phyloP scores from a whole-genome alignment of 2,329 filamentous ascomycete species.

The Gaeumannomyces tritici region DNA sequence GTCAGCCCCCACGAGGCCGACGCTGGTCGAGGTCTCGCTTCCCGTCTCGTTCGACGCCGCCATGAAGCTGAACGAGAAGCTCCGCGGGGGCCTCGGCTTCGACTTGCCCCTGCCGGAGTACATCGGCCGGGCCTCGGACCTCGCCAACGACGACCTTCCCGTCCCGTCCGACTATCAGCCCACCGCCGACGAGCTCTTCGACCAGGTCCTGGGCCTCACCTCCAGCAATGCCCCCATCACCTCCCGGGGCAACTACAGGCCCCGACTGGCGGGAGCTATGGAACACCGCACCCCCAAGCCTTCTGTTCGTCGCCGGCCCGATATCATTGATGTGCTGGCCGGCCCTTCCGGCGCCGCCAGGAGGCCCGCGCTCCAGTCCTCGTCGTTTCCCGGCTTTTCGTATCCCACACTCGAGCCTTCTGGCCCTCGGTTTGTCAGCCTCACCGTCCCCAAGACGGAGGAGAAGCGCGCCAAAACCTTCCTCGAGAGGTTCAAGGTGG shows the following conservation, averaged over 20 bases:
- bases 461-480: constrained; percentile 75
- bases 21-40: constrained; percentile 53
- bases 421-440: constrained; percentile 51
- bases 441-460: constrained; percentile 71
- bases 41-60: constrained; percentile 73
- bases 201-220: constrained; percentile 71
- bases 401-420: no score
- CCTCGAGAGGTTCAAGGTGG: constrained; percentile 74
- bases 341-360: not conserved
- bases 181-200: constrained; percentile 75
- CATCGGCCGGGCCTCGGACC: constrained; percentile 70
- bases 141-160: constrained; percentile 83
- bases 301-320: constrained; percentile 15
- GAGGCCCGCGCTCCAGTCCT: not conserved
- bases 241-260: constrained; percentile 56
- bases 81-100: constrained; percentile 68
- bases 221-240: constrained; percentile 30
- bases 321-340: constrained; percentile 64
- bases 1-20: constrained; percentile 20
- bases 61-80: constrained; percentile 68
- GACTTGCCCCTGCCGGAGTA: constrained; percentile 80
- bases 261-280: constrained; percentile 51
- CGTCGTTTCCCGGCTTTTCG: no score
- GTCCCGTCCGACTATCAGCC: constrained; percentile 50
- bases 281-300: constrained; percentile 35